These are phyloP conservation scores for Flaveria brownii DNA, from an alignment of 129 eudicot genomes.

Conservation along the genomic window DNA sequence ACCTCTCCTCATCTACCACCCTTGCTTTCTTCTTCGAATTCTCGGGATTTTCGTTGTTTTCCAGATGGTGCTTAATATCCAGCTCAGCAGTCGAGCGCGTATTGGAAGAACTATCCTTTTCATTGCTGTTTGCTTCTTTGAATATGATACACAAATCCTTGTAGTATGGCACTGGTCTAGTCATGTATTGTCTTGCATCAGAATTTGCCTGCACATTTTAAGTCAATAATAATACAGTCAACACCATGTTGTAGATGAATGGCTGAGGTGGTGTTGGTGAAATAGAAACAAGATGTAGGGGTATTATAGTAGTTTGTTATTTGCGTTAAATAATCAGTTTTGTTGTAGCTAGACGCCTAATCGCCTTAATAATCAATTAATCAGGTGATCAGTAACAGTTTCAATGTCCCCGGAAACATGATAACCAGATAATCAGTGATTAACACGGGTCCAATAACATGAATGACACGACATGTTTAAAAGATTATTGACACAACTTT, in stretches of 20 bases:
- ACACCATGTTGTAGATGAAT: neutral
- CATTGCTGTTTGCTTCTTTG: constrained; percentile 31
- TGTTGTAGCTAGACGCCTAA: neutral
- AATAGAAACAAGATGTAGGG: neutral
- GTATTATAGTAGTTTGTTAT: neutral
- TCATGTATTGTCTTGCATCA: constrained; percentile 56
- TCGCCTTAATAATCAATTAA: neutral
- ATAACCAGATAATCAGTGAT: neutral
- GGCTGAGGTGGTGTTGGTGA: neutral
- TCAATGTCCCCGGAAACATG: neutral
- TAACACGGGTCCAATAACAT: neutral
- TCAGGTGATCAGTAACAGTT: neutral
- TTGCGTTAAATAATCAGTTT: neutral
- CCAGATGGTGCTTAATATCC: constrained; percentile 29
- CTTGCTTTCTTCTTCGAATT: constrained; percentile 37
- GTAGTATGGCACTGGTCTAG: constrained; percentile 51
- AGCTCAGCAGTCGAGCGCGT: constrained; percentile 31
- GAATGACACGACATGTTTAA: neutral
- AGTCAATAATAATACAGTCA: no score
- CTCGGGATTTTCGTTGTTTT: constrained; percentile 20
- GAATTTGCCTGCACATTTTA: constrained; percentile 42
- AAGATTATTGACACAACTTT: neutral
- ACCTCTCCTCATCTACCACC: constrained; percentile 31
- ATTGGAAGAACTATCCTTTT: constrained; percentile 33
- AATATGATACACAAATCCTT: constrained; percentile 41